Conservation (phyloP, 345 rosid species). For the Erysimum cheiranthoides region DNA sequence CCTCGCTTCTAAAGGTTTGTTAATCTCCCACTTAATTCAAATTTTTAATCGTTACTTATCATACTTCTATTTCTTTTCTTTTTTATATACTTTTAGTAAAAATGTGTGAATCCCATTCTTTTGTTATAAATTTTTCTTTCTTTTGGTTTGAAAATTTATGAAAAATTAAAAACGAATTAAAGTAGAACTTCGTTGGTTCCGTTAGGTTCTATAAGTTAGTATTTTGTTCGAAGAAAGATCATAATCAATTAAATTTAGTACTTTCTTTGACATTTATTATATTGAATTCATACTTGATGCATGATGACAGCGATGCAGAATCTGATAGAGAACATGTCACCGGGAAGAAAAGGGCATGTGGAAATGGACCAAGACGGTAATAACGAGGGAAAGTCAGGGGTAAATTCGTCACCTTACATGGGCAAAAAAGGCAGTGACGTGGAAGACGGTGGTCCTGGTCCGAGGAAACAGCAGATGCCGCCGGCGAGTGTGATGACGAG, state of each 20-base stretch:
- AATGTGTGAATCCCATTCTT: not conserved
- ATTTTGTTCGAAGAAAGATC: not conserved
- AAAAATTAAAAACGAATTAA: no score
- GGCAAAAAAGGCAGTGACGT: constrained; percentile 51
- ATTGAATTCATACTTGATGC: not conserved
- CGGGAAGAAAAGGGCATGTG: constrained; percentile 55
- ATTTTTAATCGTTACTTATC: not conserved
- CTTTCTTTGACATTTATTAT: not conserved
- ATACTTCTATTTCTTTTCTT: not conserved
- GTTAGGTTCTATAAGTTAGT: not conserved
- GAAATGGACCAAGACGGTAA: constrained; percentile 54
- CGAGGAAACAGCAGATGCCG: constrained; percentile 66
- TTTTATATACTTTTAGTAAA: not conserved
- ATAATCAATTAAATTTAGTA: not conserved
- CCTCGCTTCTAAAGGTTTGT: constrained; percentile 58
- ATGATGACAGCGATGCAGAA: constrained; percentile 67
- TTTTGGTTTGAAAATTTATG: no score
- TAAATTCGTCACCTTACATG: constrained; percentile 53
- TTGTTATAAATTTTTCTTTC: not conserved
- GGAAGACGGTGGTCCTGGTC: constrained; percentile 49
- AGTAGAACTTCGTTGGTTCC: no score
- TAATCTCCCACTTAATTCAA: not conserved
- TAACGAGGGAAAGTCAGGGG: constrained; percentile 54
- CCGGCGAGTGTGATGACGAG: constrained; percentile 79
- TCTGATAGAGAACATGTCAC: constrained; percentile 65